A percentile compares a stretch with the other conserved stretches of the same genome.
Conservation (phyloP, 495 filamentous ascomycete genomes). For the Daldinia vernicosa region DNA sequence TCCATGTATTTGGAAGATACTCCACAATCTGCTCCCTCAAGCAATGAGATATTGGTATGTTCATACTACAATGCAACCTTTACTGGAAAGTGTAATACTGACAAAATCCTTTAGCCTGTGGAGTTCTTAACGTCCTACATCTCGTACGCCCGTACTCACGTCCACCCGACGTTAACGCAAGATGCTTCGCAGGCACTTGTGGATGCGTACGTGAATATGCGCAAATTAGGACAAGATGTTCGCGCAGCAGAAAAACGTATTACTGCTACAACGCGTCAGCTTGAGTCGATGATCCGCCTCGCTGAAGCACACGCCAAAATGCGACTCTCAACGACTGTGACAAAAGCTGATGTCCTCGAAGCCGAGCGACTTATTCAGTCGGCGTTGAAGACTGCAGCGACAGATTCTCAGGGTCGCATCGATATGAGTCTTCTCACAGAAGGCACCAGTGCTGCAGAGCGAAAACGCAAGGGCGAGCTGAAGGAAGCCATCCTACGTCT, state of each 20-base stretch:
- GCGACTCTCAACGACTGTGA: constrained; percentile 81
- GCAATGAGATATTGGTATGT: constrained; percentile 80
- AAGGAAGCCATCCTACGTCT: constrained; percentile 78
- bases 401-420: constrained; percentile 91
- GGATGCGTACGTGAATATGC: constrained; percentile 92
- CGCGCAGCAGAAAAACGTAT: constrained; percentile 93
- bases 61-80: not conserved
- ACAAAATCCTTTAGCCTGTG: constrained; percentile 68
- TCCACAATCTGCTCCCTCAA: constrained; percentile 79
- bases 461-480: constrained; percentile 80
- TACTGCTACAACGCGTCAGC: constrained; percentile 93
- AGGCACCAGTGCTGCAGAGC: constrained; percentile 84
- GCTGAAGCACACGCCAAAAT: constrained; percentile 98
- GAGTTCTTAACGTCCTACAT: constrained; percentile 98
- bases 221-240: constrained; percentile 93
- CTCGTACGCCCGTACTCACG: constrained; percentile 89
- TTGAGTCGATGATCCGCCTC: constrained; percentile 97
- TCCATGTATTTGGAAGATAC: constrained; percentile 97
- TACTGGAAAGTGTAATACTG: constrained; percentile 28
- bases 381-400: constrained; percentile 96
- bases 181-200: constrained; percentile 83
- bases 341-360: constrained; percentile 83
- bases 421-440: constrained; percentile 96
- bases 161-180: constrained; percentile 81
- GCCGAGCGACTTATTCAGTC: constrained; percentile 90